Base-by-base conservation (phyloP, 108 stramenopile species). In the Cylindrotheca fusiformis region DNA sequence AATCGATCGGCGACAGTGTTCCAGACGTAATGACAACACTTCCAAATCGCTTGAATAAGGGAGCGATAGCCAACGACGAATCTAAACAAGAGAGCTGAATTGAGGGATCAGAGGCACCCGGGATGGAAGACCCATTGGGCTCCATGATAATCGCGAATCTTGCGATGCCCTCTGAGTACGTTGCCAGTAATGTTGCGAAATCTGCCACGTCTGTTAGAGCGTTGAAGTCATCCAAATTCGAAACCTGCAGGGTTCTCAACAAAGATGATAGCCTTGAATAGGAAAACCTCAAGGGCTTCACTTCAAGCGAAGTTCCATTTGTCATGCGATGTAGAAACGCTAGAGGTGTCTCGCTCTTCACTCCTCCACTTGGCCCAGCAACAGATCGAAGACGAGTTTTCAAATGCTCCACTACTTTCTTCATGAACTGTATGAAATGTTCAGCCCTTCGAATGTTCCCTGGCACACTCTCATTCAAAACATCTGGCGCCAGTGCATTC, bases 371-470 rank as follows among this genome's bases (percentile, higher is more conserved):
- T 1, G 92, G 92, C 3, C 88, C 92, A 3, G 89, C 83, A 14
- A 94, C 81, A 2, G 76, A 74, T 18, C 83, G 62, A 22, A 97
- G 52, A n/a, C 92, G 60, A 1, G 69, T 55, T 65, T 94, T 94
- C 20, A 98, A 68, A 64, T 96, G 94, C 55, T 94, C 91, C 24
- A 97, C 95, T 48, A 98, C 83, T 61, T 96, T 84, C 56, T 84
- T 83, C 96, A 99, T 88, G 75, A 98, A 96, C 2, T 75, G 78
- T 52, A 99, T 78, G 66, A 99, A 99, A 63, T 97, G 98, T 61
- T 99, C 99, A 0, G 99, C 99, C 10, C 96, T 81, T 24, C 99
- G 90, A 56, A 98, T 98, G 61, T 97, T 98, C 26, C 99, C 99
- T 0, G 99, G 99, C 1, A 99, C 97, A 18, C 94, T 90, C 72